phyloP scores from a whole-genome alignment of 208 protist species.

The Acanthamoeba triangularis region DNA sequence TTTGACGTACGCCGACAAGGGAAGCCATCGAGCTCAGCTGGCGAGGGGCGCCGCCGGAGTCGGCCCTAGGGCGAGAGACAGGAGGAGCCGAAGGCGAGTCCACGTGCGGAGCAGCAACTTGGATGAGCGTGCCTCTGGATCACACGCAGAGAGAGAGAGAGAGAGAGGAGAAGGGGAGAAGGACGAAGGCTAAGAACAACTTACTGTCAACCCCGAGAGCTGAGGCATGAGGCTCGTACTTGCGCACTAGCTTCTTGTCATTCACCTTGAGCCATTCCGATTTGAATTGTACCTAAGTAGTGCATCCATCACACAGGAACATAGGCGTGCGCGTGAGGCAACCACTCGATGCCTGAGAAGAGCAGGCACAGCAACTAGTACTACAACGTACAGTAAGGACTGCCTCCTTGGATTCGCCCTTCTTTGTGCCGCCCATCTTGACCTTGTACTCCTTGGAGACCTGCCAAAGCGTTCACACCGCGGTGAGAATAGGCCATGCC shows the following conservation, averaged over 20 bases:
- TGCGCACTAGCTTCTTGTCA: constrained; percentile 47
- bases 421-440: background rate
- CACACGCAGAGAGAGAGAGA: background rate
- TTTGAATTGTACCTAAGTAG: constrained; percentile 50
- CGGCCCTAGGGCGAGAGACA: background rate
- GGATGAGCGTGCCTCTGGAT: constrained; percentile 3
- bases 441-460: constrained; percentile 30
- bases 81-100: background rate
- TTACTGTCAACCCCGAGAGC: too few relatives aligned
- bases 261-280: constrained; percentile 52
- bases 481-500: background rate
- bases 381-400: background rate
- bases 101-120: constrained; percentile 9
- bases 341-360: too few relatives aligned
- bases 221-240: background rate
- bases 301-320: background rate
- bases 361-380: too few relatives aligned
- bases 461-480: background rate
- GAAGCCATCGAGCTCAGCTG: background rate
- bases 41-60: background rate
- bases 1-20: background rate
- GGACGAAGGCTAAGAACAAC: background rate
- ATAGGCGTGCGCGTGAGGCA: background rate
- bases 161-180: background rate
- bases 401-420: background rate